Percentiles rank a stretch among this genome's conserved stretches.
Conservation (phyloP, 2,329 filamentous ascomycete species). For the Paramyrothecium roridum region DNA sequence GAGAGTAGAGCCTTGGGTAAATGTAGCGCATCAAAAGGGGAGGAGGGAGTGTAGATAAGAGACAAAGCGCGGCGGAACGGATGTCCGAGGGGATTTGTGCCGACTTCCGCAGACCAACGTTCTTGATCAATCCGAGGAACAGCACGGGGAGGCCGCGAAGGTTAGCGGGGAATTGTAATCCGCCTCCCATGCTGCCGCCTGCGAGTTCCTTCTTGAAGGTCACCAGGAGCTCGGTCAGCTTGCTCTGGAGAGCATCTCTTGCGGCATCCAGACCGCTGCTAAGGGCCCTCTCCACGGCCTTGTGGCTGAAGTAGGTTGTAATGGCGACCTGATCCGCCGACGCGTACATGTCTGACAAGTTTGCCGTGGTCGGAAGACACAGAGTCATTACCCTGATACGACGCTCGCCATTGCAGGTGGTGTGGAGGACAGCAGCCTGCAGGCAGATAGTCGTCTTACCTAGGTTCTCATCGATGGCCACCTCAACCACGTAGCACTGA, state of each 20-base stretch:
- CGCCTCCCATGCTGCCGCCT: slow-evolving; percentile 91
- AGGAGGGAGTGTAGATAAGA: slow-evolving; percentile 89
- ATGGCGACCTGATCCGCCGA: slow-evolving; percentile 94
- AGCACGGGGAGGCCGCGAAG: slow-evolving; percentile 82
- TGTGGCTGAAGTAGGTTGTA: slow-evolving; percentile 92
- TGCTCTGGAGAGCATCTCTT: slow-evolving; percentile 84
- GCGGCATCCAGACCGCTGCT: slow-evolving; percentile 86
- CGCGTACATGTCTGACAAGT: slow-evolving; percentile 85
- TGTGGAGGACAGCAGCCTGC: slow-evolving; percentile 93
- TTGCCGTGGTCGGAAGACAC: slow-evolving; percentile 88
- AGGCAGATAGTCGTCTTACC: slow-evolving; percentile 89
- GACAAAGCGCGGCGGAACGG: slow-evolving; percentile 85
- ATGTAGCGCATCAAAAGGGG: slow-evolving; percentile 93
- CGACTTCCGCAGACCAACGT: slow-evolving; percentile 88
- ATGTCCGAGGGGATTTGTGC: slow-evolving; percentile 93
- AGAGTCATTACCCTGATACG: slow-evolving; percentile 93
- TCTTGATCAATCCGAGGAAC: slow-evolving; percentile 94
- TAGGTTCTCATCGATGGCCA: slow-evolving; percentile 93
- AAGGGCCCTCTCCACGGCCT: slow-evolving; percentile 88
- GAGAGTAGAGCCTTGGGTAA: slow-evolving; percentile 77
- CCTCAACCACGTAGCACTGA: slow-evolving; percentile 96
- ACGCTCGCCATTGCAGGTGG: slow-evolving; percentile 94
- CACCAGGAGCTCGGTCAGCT: slow-evolving; percentile 86
- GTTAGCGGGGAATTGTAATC: slow-evolving; percentile 91
- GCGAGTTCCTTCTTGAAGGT: slow-evolving; percentile 97